These are phyloP conservation scores for Leccinum subrobustum DNA, from an alignment of 1,284 basidiomycete species.

Conservation along the genomic window DNA sequence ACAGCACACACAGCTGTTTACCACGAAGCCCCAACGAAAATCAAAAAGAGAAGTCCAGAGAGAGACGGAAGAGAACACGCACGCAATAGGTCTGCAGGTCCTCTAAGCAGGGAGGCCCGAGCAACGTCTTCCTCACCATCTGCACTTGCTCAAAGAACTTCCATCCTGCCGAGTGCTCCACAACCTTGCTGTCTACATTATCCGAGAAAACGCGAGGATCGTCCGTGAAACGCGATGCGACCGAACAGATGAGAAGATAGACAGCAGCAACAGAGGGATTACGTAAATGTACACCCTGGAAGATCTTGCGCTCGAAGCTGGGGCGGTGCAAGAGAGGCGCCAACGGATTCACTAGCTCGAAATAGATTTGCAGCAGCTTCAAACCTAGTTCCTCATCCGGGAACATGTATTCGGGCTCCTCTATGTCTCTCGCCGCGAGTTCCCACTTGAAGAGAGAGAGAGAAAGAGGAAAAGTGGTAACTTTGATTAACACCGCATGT, in stretches of 20 bases:
- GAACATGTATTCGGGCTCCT: constrained; percentile 39
- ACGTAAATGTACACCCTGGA: constrained; percentile 54
- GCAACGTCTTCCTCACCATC: constrained; percentile 43
- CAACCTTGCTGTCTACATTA: constrained; percentile 29
- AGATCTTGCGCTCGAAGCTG: constrained; percentile 65
- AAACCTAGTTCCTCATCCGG: constrained; percentile 63
- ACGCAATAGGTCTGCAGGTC: constrained; percentile 60
- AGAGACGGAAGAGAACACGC: constrained; percentile 20
- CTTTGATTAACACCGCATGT: not conserved
- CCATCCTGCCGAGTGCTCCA: constrained; percentile 65
- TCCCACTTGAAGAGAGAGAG: constrained; percentile 41
- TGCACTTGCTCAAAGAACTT: constrained; percentile 71
- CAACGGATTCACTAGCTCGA: constrained; percentile 57
- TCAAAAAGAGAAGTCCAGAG: not conserved
- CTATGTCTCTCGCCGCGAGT: constrained; percentile 18
- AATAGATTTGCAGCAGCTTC: constrained; percentile 69
- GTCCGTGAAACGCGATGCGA: constrained; percentile 66
- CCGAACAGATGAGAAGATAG: constrained; percentile 73
- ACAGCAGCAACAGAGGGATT: constrained; percentile 67
- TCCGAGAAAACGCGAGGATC: constrained; percentile 59
- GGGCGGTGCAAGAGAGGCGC: constrained; percentile 78
- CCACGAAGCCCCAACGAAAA: not conserved
- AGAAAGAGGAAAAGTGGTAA: not conserved
- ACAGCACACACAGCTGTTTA: constrained; percentile 44
- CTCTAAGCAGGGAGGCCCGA: constrained; percentile 52